Percentiles rank a stretch among this genome's conserved stretches.
phyloP scores from a whole-genome alignment of 176 grass and related monocot genomes.

The Aegilops bicornis region DNA sequence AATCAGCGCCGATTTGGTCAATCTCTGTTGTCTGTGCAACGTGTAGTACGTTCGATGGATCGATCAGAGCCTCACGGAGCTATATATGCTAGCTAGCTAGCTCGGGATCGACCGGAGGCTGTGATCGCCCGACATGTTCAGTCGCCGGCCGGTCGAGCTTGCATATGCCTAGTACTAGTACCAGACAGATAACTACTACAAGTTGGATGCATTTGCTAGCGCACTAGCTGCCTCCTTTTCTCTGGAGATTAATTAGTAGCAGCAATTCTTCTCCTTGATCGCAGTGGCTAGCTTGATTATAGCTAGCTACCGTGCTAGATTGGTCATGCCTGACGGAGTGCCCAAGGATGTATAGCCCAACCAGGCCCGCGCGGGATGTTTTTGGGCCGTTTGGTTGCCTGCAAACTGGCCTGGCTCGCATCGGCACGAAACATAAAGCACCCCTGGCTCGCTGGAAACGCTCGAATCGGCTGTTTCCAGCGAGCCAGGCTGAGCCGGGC shows the following conservation, averaged over 20 bases:
- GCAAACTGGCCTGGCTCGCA: too few species aligned
- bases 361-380: too few species aligned
- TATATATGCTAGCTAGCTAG: neutral
- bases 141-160: neutral
- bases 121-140: conserved; percentile 20
- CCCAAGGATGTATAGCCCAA: too few species aligned
- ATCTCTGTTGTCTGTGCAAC: neutral
- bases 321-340: neutral
- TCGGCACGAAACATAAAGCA: too few species aligned
- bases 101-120: neutral
- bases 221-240: neutral
- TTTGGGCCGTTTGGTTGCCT: too few species aligned
- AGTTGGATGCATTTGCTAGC: neutral
- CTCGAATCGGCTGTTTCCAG: too few species aligned
- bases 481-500: too few species aligned
- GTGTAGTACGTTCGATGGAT: neutral
- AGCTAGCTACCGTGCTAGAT: neutral
- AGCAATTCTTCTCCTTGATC: neutral
- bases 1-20: neutral
- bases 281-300: neutral
- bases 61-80: neutral
- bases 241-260: neutral
- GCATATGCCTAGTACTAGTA: neutral
- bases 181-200: neutral
- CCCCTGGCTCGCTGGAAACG: too few species aligned